Conservation (phyloP, 139 green algal genomes). For the Chlamydomonas sp. region DNA sequence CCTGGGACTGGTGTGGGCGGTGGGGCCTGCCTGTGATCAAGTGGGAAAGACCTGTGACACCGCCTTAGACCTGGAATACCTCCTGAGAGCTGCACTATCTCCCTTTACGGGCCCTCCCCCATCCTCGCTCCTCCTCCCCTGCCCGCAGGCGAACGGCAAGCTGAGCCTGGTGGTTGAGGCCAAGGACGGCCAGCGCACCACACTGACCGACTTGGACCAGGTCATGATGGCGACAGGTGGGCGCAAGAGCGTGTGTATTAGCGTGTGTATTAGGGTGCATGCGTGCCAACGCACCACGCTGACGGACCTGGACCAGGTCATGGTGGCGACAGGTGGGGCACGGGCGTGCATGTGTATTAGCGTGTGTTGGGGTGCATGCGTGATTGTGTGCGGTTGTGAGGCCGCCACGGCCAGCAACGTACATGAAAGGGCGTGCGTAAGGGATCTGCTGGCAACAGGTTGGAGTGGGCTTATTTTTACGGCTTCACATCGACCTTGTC, state of each 20-base stretch:
- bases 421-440: too few species aligned
- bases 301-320: background rate
- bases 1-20: too few species aligned
- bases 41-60: too few species aligned
- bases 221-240: slow-evolving; percentile 74
- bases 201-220: slow-evolving; percentile 64
- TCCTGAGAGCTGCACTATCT: background rate
- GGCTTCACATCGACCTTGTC: too few species aligned
- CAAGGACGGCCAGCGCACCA: slow-evolving; percentile 49
- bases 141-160: slow-evolving; percentile 46
- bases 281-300: slow-evolving; percentile 41
- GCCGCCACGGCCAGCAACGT: too few species aligned
- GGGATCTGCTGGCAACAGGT: too few species aligned
- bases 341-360: background rate
- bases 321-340: too few species aligned
- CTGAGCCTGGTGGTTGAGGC: slow-evolving; percentile 54
- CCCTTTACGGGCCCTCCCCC: background rate
- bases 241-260: background rate
- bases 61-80: too few species aligned
- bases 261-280: background rate
- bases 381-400: slow-evolving; percentile 58
- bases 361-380: background rate
- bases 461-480: too few species aligned
- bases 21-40: too few species aligned
- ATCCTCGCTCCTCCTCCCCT: background rate